These are phyloP conservation scores for Didymella exigua DNA, from an alignment of 2,329 filamentous ascomycete genomes.

Conservation along the genomic window DNA sequence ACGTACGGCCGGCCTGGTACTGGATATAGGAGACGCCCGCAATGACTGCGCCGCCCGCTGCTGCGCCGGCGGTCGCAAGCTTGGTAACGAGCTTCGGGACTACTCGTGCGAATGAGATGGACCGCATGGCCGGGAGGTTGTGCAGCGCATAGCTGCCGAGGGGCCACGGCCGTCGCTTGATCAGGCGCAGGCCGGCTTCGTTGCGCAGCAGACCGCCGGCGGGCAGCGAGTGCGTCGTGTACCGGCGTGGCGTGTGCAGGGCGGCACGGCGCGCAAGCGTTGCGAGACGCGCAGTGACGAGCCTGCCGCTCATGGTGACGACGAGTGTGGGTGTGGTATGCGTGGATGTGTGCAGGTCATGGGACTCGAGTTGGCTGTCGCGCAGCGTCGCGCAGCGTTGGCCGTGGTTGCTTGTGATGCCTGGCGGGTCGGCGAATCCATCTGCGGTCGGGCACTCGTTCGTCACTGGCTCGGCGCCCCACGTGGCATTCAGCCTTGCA, in stretches of 20 bases:
- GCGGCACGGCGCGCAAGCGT: slow-evolving; percentile 68
- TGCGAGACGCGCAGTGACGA: slow-evolving; percentile 74
- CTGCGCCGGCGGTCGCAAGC: slow-evolving; percentile 83
- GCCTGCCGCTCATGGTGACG: slow-evolving; percentile 70
- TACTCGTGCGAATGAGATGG: slow-evolving; percentile 69
- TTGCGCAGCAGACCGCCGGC: slow-evolving; percentile 48
- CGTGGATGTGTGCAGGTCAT: slow-evolving; percentile 24
- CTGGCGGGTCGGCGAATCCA: slow-evolving; percentile 9
- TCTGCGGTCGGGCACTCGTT: too few relatives aligned
- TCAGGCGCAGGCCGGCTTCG: slow-evolving; percentile 41
- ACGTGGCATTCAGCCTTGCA: slow-evolving; percentile 7
- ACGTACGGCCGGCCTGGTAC: slow-evolving; percentile 88
- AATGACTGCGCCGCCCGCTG: slow-evolving; percentile 87
- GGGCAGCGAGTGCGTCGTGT: slow-evolving; percentile 40
- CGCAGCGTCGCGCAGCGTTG: neutral
- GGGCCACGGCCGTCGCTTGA: slow-evolving; percentile 71
- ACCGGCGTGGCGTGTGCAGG: slow-evolving; percentile 63
- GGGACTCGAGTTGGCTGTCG: too few relatives aligned
- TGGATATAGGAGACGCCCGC: slow-evolving; percentile 90
- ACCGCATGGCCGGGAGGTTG: slow-evolving; percentile 70
- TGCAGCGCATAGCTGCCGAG: slow-evolving; percentile 79
- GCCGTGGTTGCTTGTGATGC: slow-evolving; percentile 3
- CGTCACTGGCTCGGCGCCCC: slow-evolving; percentile 12
- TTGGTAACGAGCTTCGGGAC: slow-evolving; percentile 91
- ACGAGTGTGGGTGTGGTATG: slow-evolving; percentile 12